Evolutionary conservation across 225 moss, liverwort and hornwort genomes (phyloP).

Genomic region (Neckera pumila): DNA sequence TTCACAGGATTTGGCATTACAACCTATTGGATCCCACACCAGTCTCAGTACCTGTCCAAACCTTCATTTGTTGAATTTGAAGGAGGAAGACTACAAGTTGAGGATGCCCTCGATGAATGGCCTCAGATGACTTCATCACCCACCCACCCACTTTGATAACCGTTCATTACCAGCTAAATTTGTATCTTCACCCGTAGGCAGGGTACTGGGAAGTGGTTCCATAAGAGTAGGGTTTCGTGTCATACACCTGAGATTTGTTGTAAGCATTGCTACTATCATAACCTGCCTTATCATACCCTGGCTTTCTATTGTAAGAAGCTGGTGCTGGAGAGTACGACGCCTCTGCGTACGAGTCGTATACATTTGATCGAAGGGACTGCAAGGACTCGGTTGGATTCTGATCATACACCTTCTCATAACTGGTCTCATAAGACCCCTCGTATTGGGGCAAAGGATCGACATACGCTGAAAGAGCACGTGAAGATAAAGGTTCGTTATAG

Average conservation of each 20-base stretch:
- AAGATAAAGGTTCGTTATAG: constrained; percentile 20
- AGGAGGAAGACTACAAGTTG: neutral
- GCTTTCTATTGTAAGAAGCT: constrained; percentile 30
- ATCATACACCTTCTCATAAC: constrained; percentile 43
- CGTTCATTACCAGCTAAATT: neutral
- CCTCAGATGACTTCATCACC: neutral
- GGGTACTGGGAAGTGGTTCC: constrained; percentile 36
- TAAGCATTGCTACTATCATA: constrained; percentile 20
- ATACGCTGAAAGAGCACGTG: constrained; percentile 23
- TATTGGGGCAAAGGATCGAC: constrained; percentile 30
- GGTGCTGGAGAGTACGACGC: constrained; percentile 17
- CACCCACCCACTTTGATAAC: neutral
- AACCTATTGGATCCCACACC: neutral
- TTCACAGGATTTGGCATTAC: neutral
- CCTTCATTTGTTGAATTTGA: neutral
- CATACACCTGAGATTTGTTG: constrained; percentile 40
- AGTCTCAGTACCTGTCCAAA: constrained; percentile 19
- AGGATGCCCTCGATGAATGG: neutral
- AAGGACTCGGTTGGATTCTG: constrained; percentile 21
- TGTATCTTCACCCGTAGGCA: constrained; percentile 26
- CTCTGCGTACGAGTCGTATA: constrained; percentile 32
- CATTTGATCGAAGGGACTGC: constrained; percentile 16
- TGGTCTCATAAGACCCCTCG: constrained; percentile 39
- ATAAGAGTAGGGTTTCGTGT: constrained; percentile 39
- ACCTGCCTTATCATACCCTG: constrained; percentile 25